Conservation (phyloP, 208 protist genomes). For the Trypanosoma theileri region DNA sequence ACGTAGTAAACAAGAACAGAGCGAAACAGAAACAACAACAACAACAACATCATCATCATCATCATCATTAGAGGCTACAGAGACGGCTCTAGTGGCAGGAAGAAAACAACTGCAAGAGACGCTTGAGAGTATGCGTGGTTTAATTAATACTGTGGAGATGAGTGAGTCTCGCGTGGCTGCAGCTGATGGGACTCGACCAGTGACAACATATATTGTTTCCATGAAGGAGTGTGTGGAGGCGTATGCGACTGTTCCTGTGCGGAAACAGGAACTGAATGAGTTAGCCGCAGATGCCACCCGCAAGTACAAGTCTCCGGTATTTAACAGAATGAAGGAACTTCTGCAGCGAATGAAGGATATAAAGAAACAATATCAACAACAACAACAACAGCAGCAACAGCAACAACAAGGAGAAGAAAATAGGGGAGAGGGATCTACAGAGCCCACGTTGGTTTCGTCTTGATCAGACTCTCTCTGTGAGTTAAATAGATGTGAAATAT, state of each 20-base stretch:
- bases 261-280: slow-evolving; percentile 56
- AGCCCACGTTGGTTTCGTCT: no score
- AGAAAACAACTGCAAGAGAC: slow-evolving; percentile 23
- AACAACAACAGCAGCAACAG: background rate
- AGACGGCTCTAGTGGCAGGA: background rate
- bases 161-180: slow-evolving; percentile 8
- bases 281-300: slow-evolving; percentile 82
- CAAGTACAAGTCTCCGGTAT: slow-evolving; percentile 84
- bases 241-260: slow-evolving; percentile 63
- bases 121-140: slow-evolving; percentile 27
- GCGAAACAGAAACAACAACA: slow-evolving; percentile 22
- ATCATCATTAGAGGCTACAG: background rate
- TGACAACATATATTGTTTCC: slow-evolving; percentile 30
- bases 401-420: slow-evolving; percentile 1
- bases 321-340: slow-evolving; percentile 84
- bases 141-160: slow-evolving; percentile 38
- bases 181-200: background rate
- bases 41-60: no score
- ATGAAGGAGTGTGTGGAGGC: slow-evolving; percentile 76
- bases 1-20: slow-evolving; percentile 35
- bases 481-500: no score
- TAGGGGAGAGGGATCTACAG: background rate
- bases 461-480: no score
- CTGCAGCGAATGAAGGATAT: slow-evolving; percentile 80
- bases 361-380: slow-evolving; percentile 39